These are phyloP conservation scores for Capronia americana DNA, from an alignment of 2,329 filamentous ascomycete genomes.

Conservation along the genomic window DNA sequence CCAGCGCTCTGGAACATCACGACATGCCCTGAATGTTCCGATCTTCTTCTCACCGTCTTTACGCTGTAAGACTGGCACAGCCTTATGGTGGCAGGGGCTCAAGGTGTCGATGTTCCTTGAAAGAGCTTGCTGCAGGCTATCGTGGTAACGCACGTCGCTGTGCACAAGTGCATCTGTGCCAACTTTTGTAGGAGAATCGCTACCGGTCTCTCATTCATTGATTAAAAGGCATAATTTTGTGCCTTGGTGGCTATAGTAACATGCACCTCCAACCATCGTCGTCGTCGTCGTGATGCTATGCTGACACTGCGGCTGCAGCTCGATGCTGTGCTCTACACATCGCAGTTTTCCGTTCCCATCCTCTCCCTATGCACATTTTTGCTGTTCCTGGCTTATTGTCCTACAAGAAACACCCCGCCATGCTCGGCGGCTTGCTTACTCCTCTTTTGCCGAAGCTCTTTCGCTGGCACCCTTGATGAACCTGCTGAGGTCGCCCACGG, in stretches of 20 bases:
- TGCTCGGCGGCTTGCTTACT: slow-evolving; percentile 14
- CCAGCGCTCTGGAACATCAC: slow-evolving; percentile 15
- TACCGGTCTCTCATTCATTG: slow-evolving; percentile 17
- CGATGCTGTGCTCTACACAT: slow-evolving; percentile 15
- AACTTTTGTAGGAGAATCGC: neutral
- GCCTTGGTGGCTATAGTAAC: slow-evolving; percentile 22
- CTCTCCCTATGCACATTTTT: slow-evolving; percentile 5
- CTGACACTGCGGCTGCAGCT: slow-evolving; percentile 13
- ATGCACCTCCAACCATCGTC: slow-evolving; percentile 3
- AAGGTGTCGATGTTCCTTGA: neutral
- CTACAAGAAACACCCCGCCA: neutral
- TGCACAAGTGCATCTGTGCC: neutral
- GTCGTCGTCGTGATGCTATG: slow-evolving; percentile 2
- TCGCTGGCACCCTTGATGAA: slow-evolving; percentile 48
- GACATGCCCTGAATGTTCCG: slow-evolving; percentile 3
- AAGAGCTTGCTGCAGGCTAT: neutral
- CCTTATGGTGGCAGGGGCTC: slow-evolving; percentile 19
- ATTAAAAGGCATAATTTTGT: slow-evolving; percentile 25
- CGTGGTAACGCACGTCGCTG: neutral
- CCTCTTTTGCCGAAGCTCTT: slow-evolving; percentile 27
- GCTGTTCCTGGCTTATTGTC: slow-evolving; percentile 6
- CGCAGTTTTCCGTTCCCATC: slow-evolving; percentile 1
- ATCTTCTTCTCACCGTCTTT: slow-evolving; percentile 25
- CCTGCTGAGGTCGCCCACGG: slow-evolving; percentile 63
- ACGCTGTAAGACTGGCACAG: slow-evolving; percentile 22